Percentiles rank a stretch among this genome's conserved stretches.
Evolutionary conservation across 2,329 filamentous ascomycete species (phyloP).

Genomic region (Coleophoma crateriformis): DNA sequence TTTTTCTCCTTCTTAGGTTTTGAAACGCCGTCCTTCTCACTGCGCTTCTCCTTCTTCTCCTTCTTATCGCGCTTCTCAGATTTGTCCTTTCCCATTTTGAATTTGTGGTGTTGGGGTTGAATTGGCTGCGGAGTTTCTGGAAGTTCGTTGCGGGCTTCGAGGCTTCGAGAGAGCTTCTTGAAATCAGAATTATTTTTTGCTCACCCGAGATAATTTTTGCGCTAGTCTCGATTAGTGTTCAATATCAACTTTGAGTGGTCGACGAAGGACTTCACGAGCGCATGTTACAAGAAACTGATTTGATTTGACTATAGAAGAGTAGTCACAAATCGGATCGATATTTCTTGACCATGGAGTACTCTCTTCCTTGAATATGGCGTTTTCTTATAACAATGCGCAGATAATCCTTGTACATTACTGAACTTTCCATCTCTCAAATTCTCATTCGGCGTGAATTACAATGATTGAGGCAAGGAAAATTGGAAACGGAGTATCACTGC

Average conservation of each 20-base stretch:
- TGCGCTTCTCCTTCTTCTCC: constrained; percentile 67
- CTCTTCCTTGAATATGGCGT: no score
- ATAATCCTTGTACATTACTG: no score
- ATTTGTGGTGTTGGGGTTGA: not conserved
- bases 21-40: constrained; percentile 37
- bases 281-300: no score
- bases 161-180: not conserved
- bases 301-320: not conserved
- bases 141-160: not conserved
- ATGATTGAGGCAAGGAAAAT: no score
- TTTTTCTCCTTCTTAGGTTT: constrained; percentile 34
- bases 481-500: no score
- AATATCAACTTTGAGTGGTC: not conserved
- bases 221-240: constrained; percentile 1
- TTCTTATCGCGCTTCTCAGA: constrained; percentile 24
- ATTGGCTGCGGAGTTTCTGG: not conserved
- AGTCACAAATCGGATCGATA: no score
- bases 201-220: not conserved
- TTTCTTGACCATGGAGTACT: no score
- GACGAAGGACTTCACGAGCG: no score
- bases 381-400: no score
- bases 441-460: no score
- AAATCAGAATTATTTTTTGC: constrained; percentile 3
- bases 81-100: constrained; percentile 5
- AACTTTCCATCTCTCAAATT: no score